Base-by-base conservation (phyloP, 495 filamentous ascomycete genomes). In the Aspergillus wentii region DNA sequence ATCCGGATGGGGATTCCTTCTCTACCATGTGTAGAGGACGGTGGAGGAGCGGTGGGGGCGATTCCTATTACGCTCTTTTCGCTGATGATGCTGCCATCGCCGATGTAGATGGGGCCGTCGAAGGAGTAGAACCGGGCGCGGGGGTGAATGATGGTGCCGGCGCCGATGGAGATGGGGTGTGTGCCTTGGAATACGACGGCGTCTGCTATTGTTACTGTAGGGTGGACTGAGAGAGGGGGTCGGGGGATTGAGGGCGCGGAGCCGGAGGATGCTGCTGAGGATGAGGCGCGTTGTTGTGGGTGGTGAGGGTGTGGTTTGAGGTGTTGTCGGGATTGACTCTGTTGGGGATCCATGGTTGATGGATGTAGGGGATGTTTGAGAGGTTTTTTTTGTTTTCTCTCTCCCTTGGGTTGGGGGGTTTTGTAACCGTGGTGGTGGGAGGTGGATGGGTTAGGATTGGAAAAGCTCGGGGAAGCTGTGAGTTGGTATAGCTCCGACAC, bases 141-240 rank as follows among this genome's bases (percentile, higher is more conserved):
- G 1, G 89, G 89, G 62, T 95, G 89, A 39, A 95, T 66, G n/a
- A 95, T 76, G 11, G 76, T 80, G 53, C 85, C 77, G 22, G 76
- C 63, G 41, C 77, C 78, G 48, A 94, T 77, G 28, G 71, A 76
- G 40, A 95, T 83, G 11, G 72, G 72, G 61, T 88, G 69, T 3
- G 73, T 79, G 17, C 89, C 89, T 5, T 77, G 78, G 40, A 94
- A 68, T 7, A 79, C 51, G 5, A 82, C 84, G n/a, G 78, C 77
- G 46, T 91, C 85, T 52, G 87, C 75, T 54, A 95, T 82, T 30
- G 79, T 78, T 41, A 85, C 70, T 17, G 72, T 75, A 3, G 83
- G 71, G 41, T 87, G 77, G 52, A 88, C 77, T 52, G 76, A 74
- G 43, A 85, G 70, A 9, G 85, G 81, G 0, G 89, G 80, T 52